Conservation (phyloP, 495 filamentous ascomycete species). For the Neurospora sp. region DNA sequence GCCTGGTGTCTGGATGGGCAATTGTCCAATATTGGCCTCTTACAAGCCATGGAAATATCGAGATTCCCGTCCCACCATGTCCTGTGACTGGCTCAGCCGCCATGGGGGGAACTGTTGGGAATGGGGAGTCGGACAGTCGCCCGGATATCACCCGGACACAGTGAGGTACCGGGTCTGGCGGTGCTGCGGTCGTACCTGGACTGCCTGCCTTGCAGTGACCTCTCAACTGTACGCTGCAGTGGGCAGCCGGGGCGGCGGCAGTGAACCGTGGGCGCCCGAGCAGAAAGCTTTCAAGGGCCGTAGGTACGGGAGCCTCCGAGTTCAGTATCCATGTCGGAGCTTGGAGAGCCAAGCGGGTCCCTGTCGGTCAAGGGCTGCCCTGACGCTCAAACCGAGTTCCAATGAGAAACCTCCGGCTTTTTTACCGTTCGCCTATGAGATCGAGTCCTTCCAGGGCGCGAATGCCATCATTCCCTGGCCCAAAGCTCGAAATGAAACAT, state of each 20-base stretch:
- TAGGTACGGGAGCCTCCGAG: neutral
- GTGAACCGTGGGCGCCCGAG: neutral
- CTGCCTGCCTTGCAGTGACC: neutral
- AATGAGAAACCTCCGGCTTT: neutral
- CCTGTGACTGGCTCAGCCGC: neutral
- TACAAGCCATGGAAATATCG: neutral
- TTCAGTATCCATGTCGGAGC: neutral
- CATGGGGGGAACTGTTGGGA: neutral
- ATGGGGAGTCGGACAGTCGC: neutral
- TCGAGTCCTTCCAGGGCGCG: neutral
- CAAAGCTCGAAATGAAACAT: neutral
- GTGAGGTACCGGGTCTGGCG: neutral
- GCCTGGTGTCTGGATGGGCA: neutral
- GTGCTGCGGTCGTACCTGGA: neutral
- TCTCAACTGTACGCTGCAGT: neutral
- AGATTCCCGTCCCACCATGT: neutral
- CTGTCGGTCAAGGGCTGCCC: neutral
- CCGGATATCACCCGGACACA: neutral
- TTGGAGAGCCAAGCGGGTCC: neutral
- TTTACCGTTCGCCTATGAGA: neutral
- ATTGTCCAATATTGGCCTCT: neutral
- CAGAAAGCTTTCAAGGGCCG: neutral
- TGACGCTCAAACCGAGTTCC: neutral
- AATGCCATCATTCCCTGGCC: neutral
- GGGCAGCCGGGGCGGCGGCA: neutral